These are phyloP conservation scores for Suhomyces sp. DNA, from an alignment of 805 yeast genomes.

Conservation along the genomic window DNA sequence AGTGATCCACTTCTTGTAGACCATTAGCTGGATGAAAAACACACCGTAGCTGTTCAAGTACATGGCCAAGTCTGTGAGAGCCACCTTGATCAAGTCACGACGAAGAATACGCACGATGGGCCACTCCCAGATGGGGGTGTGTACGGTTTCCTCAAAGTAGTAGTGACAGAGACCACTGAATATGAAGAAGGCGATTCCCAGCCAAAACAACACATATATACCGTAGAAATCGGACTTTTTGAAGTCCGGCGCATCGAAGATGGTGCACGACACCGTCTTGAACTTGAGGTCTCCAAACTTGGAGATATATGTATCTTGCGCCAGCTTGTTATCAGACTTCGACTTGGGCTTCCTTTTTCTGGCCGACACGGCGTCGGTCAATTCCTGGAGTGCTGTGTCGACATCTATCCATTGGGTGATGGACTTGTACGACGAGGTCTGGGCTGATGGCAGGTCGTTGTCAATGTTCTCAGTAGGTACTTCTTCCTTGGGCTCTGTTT, in stretches of 20 bases:
- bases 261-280: slow-evolving; percentile 35
- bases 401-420: background rate
- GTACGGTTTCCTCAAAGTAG: slow-evolving; percentile 42
- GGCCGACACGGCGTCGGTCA: background rate
- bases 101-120: slow-evolving; percentile 57
- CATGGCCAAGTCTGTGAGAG: slow-evolving; percentile 70
- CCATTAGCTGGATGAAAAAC: slow-evolving; percentile 54
- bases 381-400: background rate
- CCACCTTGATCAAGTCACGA: slow-evolving; percentile 65
- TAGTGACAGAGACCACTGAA: slow-evolving; percentile 54
- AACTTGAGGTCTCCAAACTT: slow-evolving; percentile 56
- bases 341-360: background rate
- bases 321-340: background rate
- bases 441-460: background rate
- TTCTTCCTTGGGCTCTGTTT: background rate
- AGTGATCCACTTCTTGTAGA: slow-evolving; percentile 41
- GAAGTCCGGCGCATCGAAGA: slow-evolving; percentile 51
- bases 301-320: slow-evolving; percentile 34
- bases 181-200: slow-evolving; percentile 55
- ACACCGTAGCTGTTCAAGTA: slow-evolving; percentile 65
- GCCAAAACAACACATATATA: slow-evolving; percentile 77
- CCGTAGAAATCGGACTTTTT: slow-evolving; percentile 63
- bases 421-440: background rate
- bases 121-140: slow-evolving; percentile 46
- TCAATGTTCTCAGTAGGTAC: background rate